phyloP scores from a whole-genome alignment of 208 protist species.

The Phytomonas francai region DNA sequence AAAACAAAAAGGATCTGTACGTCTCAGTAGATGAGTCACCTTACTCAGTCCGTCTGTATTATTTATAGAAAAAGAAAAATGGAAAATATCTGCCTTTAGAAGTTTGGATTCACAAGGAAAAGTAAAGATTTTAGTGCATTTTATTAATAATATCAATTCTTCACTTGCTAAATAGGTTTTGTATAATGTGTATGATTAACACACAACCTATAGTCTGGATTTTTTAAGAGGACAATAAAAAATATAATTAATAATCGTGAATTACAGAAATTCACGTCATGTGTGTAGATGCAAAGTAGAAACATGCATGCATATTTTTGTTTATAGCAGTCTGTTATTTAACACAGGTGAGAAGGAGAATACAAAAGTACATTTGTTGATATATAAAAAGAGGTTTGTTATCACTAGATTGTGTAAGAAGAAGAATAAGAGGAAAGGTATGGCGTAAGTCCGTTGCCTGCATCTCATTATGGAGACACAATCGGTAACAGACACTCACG shows the following conservation, averaged over 20 bases:
- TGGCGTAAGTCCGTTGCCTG: no score
- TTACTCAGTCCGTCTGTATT: no score
- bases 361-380: slow-evolving; percentile 2
- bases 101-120: background rate
- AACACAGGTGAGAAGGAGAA: slow-evolving; percentile 5
- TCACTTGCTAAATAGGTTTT: slow-evolving; percentile 4
- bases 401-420: slow-evolving; percentile 2
- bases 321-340: background rate
- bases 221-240: no score
- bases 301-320: background rate
- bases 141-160: slow-evolving; percentile 1
- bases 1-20: slow-evolving; percentile 6
- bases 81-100: background rate
- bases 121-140: slow-evolving; percentile 5
- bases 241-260: no score
- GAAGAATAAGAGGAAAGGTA: slow-evolving; percentile 13
- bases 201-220: no score
- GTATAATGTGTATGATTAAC: no score
- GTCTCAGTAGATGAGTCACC: no score
- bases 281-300: background rate
- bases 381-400: background rate
- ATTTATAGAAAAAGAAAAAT: slow-evolving; percentile 7
- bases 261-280: background rate
- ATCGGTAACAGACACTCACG: no score
- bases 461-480: no score